A percentile compares a stretch with the other conserved stretches of the same genome.
Conservation (phyloP, 257 asterid genomes). For the Solanum appendiculatum region DNA sequence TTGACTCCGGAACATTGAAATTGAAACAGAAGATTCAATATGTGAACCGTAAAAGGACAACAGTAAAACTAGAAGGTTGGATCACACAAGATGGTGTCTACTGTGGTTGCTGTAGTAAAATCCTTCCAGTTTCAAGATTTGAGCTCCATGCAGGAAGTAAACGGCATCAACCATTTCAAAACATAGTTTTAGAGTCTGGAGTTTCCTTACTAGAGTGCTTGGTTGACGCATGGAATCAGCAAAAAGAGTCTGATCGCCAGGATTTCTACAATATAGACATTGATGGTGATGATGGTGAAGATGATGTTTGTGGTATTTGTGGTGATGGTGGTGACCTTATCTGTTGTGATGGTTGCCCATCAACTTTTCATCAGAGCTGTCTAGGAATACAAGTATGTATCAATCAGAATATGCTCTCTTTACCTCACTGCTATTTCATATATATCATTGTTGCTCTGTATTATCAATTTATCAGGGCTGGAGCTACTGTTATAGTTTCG, state of each 20-base stretch:
- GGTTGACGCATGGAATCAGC: slow-evolving; percentile 12
- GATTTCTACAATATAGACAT: not conserved
- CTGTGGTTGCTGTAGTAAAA: slow-evolving; percentile 14
- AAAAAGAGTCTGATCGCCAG: not conserved
- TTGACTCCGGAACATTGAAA: not conserved
- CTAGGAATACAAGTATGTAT: slow-evolving; percentile 4
- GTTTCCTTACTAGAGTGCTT: not conserved
- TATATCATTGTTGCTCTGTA: not conserved
- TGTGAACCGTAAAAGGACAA: not conserved
- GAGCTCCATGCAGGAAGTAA: slow-evolving; percentile 13
- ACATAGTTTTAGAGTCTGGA: slow-evolving; percentile 9
- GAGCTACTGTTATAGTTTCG: not conserved
- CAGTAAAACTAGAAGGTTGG: slow-evolving; percentile 7
- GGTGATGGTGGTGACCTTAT: slow-evolving; percentile 18
- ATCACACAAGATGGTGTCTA: slow-evolving; percentile 9
- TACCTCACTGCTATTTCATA: not conserved
- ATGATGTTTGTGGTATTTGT: slow-evolving; percentile 13
- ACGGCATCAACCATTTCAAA: slow-evolving; percentile 1
- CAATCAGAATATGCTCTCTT: not conserved
- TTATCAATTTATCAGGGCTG: not conserved
- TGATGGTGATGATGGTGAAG: slow-evolving; percentile 11
- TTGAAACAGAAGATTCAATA: slow-evolving; percentile 6
- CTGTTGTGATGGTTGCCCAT: slow-evolving; percentile 16
- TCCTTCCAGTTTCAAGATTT: slow-evolving; percentile 8
- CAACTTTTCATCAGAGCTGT: slow-evolving; percentile 13